Evolutionary conservation across 179 eudicot genomes (phyloP).

Genomic region (Beta macrorhiza): DNA sequence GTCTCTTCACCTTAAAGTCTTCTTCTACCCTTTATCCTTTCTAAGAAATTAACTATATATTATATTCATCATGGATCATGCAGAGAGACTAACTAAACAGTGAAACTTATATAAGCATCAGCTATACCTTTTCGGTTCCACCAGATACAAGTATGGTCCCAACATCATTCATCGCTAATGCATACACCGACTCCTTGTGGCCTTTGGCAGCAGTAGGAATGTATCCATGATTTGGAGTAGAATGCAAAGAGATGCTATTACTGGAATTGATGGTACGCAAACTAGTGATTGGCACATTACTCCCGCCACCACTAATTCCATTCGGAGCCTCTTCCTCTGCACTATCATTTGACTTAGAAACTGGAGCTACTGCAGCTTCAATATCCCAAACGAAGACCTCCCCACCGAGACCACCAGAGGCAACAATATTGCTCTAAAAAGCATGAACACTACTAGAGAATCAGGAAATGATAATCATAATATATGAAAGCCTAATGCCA

Average conservation of each 20-base stretch:
- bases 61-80: background rate
- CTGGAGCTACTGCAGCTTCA: constrained; percentile 89
- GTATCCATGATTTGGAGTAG: constrained; percentile 73
- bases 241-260: constrained; percentile 68
- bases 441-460: constrained; percentile 35
- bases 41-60: background rate
- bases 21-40: background rate
- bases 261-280: constrained; percentile 69
- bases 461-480: constrained; percentile 24
- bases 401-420: constrained; percentile 99
- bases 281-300: constrained; percentile 51
- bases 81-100: constrained; percentile 5
- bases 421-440: constrained; percentile 75
- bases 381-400: constrained; percentile 99
- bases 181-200: constrained; percentile 98
- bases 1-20: background rate
- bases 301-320: constrained; percentile 57
- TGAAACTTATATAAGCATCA: constrained; percentile 4
- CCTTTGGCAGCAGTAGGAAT: constrained; percentile 93
- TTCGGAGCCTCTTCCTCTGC: constrained; percentile 64
- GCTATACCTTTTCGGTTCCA: constrained; percentile 94
- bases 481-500: constrained; percentile 8
- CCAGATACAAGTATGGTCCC: constrained; percentile 98
- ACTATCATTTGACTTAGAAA: constrained; percentile 67
- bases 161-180: constrained; percentile 87